phyloP scores from a whole-genome alignment of 2,329 filamentous ascomycete species.

The Hymenoscyphus scutula region DNA sequence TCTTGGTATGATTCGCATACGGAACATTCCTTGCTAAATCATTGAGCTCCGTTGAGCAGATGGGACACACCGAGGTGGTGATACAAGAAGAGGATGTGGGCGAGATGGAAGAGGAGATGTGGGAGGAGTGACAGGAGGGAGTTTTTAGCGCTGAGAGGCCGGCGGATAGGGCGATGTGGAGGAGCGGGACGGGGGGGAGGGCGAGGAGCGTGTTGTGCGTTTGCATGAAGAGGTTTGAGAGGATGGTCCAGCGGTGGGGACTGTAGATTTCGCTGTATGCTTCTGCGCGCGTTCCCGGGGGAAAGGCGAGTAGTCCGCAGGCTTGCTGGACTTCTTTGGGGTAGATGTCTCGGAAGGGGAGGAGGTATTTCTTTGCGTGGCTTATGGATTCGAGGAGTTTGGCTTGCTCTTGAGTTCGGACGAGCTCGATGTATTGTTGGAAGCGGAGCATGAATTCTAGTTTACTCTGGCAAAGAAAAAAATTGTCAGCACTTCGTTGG shows the following conservation, averaged over 20 bases:
- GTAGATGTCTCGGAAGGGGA: slow-evolving; percentile 66
- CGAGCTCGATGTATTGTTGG: slow-evolving; percentile 92
- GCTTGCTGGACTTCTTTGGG: slow-evolving; percentile 68
- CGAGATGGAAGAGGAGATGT: slow-evolving; percentile 31
- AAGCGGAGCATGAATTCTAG: slow-evolving; percentile 91
- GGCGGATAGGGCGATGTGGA: slow-evolving; percentile 87
- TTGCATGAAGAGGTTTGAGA: slow-evolving; percentile 76
- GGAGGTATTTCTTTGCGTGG: slow-evolving; percentile 80
- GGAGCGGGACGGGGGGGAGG: slow-evolving; percentile 76
- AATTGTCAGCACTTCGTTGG: slow-evolving; percentile 12
- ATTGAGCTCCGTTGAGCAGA: slow-evolving; percentile 94
- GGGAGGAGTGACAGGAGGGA: slow-evolving; percentile 75
- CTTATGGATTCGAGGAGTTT: slow-evolving; percentile 74
- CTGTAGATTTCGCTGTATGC: slow-evolving; percentile 68
- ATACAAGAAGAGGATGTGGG: slow-evolving; percentile 34
- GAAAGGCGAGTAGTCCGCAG: slow-evolving; percentile 76
- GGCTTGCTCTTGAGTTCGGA: slow-evolving; percentile 61
- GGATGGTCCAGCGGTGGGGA: slow-evolving; percentile 66
- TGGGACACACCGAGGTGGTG: slow-evolving; percentile 77
- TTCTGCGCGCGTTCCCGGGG: slow-evolving; percentile 58
- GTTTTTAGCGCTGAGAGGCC: slow-evolving; percentile 95
- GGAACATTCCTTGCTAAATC: slow-evolving; percentile 84
- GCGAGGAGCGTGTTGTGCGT: slow-evolving; percentile 86
- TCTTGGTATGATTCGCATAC: slow-evolving; percentile 93
- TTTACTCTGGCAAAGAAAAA: slow-evolving; percentile 62